A percentile compares a stretch with the other conserved stretches of the same genome.
phyloP scores from a whole-genome alignment of 1,284 basidiomycete genomes.

The Melampsora occidentalis region DNA sequence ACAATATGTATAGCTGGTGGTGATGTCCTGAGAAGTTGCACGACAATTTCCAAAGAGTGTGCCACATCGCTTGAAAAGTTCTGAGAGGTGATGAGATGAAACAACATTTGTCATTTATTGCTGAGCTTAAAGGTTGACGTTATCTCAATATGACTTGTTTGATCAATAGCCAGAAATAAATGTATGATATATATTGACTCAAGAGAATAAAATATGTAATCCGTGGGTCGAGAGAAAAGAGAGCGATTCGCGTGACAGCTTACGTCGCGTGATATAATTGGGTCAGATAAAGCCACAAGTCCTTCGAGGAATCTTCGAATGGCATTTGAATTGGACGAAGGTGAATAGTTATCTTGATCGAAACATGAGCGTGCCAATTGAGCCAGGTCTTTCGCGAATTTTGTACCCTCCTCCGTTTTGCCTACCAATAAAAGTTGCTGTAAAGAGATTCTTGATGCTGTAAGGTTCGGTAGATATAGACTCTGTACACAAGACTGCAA shows the following conservation, averaged over 20 bases:
- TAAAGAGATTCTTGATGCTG: background rate
- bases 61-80: background rate
- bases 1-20: background rate
- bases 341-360: background rate
- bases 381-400: background rate
- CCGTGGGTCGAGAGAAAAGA: background rate
- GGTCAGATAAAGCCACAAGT: conserved; percentile 1
- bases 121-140: background rate
- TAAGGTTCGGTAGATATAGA: background rate
- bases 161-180: background rate
- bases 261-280: background rate
- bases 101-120: conserved; percentile 10
- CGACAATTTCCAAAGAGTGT: background rate
- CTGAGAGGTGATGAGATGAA: conserved; percentile 6
- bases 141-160: background rate
- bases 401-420: background rate
- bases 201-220: background rate
- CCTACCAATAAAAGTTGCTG: background rate
- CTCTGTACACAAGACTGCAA: conserved; percentile 3
- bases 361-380: conserved; percentile 8
- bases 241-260: conserved; percentile 4
- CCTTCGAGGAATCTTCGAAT: conserved; percentile 3
- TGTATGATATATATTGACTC: background rate
- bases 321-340: background rate
- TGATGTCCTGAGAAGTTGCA: background rate